Evolutionary conservation across 78 protist genomes (phyloP).

Genomic region (Isochrysis galbana): DNA sequence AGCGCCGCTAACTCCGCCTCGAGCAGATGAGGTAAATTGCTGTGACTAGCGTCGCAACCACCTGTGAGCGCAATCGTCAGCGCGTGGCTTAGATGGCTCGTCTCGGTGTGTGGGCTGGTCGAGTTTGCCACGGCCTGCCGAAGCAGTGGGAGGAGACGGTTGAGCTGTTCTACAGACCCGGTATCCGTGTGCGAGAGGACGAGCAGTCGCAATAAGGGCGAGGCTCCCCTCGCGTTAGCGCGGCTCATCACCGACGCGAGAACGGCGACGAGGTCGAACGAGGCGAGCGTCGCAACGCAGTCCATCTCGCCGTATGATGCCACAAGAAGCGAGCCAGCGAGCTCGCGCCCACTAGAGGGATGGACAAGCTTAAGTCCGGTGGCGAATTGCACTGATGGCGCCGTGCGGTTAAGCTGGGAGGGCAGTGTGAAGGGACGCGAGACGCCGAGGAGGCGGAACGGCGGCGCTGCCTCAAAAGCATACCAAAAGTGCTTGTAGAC

Average conservation of each 20-base stretch:
- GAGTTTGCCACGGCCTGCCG: not conserved
- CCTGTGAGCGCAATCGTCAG: not conserved
- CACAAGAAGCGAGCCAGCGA: not conserved
- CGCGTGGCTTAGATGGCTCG: not conserved
- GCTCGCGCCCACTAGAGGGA: no score
- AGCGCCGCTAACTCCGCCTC: not conserved
- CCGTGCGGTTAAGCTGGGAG: not conserved
- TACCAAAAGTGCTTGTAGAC: slow-evolving; percentile 16
- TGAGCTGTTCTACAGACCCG: not conserved
- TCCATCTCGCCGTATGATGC: not conserved
- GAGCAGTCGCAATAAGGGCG: not conserved
- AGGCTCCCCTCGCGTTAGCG: not conserved
- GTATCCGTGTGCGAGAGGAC: not conserved
- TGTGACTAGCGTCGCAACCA: not conserved
- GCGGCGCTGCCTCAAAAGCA: not conserved
- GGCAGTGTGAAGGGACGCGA: slow-evolving; percentile 7
- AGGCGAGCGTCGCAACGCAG: not conserved
- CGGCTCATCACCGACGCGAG: not conserved
- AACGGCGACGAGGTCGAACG: not conserved
- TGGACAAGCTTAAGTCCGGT: not conserved
- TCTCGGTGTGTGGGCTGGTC: not conserved
- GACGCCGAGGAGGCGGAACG: not conserved
- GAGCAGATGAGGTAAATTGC: not conserved
- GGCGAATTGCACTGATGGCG: not conserved
- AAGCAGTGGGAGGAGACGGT: not conserved